These are phyloP conservation scores for Myriosclerotinia curreyana DNA, from an alignment of 2,329 filamentous ascomycete species.

Conservation along the genomic window DNA sequence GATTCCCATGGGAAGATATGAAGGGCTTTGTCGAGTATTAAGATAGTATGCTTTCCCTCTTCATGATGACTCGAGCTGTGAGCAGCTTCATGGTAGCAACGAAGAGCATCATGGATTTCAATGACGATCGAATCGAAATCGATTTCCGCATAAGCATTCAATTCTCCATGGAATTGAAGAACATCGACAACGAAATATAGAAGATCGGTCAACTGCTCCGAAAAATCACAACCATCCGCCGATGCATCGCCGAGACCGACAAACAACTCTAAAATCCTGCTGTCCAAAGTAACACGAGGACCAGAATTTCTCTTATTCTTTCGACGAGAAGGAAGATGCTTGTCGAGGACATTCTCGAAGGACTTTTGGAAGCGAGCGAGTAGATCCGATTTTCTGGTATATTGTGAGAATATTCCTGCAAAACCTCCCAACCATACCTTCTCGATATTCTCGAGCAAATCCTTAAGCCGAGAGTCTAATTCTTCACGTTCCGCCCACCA, in stretches of 20 bases:
- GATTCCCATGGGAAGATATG: conserved; percentile 97
- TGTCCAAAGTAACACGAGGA: conserved; percentile 51
- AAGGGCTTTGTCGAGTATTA: conserved; percentile 87
- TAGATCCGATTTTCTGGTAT: conserved; percentile 58
- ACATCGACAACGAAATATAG: conserved; percentile 97
- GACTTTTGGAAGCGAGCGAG: conserved; percentile 73
- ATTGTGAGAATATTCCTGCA: conserved; percentile 85
- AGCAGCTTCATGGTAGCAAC: conserved; percentile 64
- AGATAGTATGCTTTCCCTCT: conserved; percentile 67
- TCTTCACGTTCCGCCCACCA: conserved; percentile 89
- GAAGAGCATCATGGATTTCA: conserved; percentile 80
- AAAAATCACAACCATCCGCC: conserved; percentile 67
- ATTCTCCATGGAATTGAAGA: conserved; percentile 92
- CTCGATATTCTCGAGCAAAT: conserved; percentile 81
- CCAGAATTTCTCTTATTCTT: conserved; percentile 54
- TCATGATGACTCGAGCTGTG: conserved; percentile 39
- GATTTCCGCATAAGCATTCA: conserved; percentile 95
- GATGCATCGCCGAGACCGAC: conserved; percentile 76
- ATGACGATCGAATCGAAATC: conserved; percentile 91
- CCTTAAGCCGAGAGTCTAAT: conserved; percentile 72
- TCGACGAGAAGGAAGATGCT: conserved; percentile 79
- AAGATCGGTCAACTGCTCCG: conserved; percentile 86
- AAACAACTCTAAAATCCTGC: conserved; percentile 79
- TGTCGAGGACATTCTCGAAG: conserved; percentile 76
- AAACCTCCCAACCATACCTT: conserved; percentile 95